Evolutionary conservation across 2,329 filamentous ascomycete species (phyloP), one percentile per base, ranked within the genome.

Genomic region (Cordyceps tenuipes): DNA sequence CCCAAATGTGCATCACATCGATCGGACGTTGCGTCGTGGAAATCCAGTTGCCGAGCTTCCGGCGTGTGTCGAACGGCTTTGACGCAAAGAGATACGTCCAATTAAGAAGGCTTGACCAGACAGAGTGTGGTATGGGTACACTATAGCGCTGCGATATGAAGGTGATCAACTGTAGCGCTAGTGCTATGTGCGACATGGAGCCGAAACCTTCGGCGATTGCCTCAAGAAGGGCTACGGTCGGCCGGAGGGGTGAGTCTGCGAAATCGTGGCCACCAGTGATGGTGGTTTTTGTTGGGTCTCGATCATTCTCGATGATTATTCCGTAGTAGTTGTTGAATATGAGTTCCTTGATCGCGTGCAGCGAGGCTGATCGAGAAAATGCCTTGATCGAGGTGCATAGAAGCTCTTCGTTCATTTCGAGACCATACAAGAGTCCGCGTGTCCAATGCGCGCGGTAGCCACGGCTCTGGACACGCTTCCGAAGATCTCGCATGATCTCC

Each of bases 141-240:
- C 74, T 63, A 70, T 88, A 89, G 7, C 75, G 75, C 1, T 72
- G 72, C 0, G 88, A 86, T 52, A 92, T 70, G 65, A 82, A 82
- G 62, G 88, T 79, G 13, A 91, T 72, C 0, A 88, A 67, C 46
- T 81, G 77, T 29, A 87, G 67, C 13, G 83, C 88, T 1, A 78
- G 75, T 0, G 77, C 69, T 4, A 91, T 76, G 59, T 86, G 78
- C 52, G 82, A 85, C 70, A 87, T 89, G 62, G 78, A 79, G n/a
- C 87, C 82, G 63, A 87, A 89, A 1, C 79, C 76, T 67, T 90
- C 85, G 6, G 87, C 86, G n/a, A 92, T 73, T 9, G 86, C 81
- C 59, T 82, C 76, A 23, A 93, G 76, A 0, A 92, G 76, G 2
- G 76, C 74, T 8, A 70, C 63, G 0, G 81, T 83, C 2, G 90